Evolutionary conservation across 176 grass and related monocot genomes (phyloP).

Genomic region (Triticum dicoccoides): DNA sequence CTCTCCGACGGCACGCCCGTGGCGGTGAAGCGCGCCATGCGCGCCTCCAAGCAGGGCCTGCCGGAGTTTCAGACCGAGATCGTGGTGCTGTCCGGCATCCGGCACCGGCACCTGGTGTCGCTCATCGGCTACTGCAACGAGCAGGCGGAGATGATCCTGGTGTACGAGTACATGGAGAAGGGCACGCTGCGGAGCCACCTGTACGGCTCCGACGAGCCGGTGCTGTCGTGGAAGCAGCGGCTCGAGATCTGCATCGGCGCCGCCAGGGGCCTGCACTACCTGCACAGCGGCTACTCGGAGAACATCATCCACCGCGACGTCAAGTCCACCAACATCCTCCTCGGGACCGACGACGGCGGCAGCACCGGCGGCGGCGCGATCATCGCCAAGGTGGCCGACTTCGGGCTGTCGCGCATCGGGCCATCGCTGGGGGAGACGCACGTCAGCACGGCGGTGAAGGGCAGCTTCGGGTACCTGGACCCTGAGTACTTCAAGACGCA

Average conservation of each 20-base stretch:
- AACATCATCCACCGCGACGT: constrained; percentile 85
- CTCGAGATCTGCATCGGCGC: constrained; percentile 66
- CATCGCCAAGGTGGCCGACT: constrained; percentile 67
- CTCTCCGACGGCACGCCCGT: constrained; percentile 46
- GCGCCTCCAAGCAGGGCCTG: constrained; percentile 42
- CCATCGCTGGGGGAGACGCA: constrained; percentile 54
- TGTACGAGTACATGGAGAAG: constrained; percentile 84
- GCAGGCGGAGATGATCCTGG: constrained; percentile 72
- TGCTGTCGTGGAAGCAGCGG: constrained; percentile 59
- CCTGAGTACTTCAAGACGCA: constrained; percentile 78
- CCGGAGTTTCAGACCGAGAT: constrained; percentile 77
- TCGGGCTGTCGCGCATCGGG: constrained; percentile 66
- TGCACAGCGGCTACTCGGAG: constrained; percentile 46
- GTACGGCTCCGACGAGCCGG: constrained; percentile 34
- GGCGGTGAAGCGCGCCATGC: constrained; percentile 61
- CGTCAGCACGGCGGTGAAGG: constrained; percentile 64
- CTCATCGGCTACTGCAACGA: constrained; percentile 80
- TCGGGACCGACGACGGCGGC: constrained; percentile 37
- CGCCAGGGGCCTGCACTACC: constrained; percentile 56
- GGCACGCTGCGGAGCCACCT: constrained; percentile 66
- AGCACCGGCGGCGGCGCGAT: constrained; percentile 15
- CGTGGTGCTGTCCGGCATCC: constrained; percentile 69
- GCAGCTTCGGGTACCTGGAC: constrained; percentile 70
- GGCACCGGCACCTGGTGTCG: constrained; percentile 65
- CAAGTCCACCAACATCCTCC: constrained; percentile 82